phyloP scores from a whole-genome alignment of 1,139 yeast species.

The Saccharomyces hybrid region DNA sequence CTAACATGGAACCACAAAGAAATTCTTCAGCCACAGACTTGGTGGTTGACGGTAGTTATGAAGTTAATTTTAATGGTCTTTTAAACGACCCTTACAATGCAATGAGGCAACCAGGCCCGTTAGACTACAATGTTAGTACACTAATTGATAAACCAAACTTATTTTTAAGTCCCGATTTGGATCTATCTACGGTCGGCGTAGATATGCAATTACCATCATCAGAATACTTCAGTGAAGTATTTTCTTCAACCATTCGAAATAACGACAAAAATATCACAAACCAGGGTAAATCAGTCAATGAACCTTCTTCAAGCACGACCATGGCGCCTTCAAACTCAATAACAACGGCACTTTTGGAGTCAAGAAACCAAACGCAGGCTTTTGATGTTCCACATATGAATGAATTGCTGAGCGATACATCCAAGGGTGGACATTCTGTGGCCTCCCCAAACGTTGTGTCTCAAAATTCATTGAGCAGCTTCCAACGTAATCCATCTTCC shows the following conservation, averaged over 20 bases:
- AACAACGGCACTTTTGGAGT: neutral
- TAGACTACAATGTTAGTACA: conserved; percentile 10
- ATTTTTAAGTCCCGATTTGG: conserved; percentile 3
- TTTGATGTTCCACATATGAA: conserved; percentile 16
- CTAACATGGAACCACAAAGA: neutral
- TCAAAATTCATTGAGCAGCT: conserved; percentile 3
- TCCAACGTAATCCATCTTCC: neutral
- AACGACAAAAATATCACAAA: neutral
- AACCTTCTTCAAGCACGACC: conserved; percentile 1
- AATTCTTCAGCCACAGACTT: neutral
- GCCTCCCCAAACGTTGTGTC: neutral
- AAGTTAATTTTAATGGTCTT: conserved; percentile 1
- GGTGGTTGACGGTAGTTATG: neutral
- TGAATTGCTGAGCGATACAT: conserved; percentile 10
- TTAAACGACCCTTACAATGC: neutral
- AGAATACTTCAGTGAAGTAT: conserved; percentile 18
- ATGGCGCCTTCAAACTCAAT: neutral
- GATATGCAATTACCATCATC: conserved; percentile 13
- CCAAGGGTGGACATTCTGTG: neutral
- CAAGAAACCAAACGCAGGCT: conserved; percentile 4
- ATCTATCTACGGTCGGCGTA: conserved; percentile 4
- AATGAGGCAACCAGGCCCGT: neutral
- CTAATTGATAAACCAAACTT: conserved; percentile 15
- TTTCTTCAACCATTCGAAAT: conserved; percentile 4
- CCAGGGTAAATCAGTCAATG: neutral